Percentiles rank a stretch among this genome's conserved stretches.
phyloP scores from a whole-genome alignment of 768 basidiomycete species.

The Boletus rubroflammeus region DNA sequence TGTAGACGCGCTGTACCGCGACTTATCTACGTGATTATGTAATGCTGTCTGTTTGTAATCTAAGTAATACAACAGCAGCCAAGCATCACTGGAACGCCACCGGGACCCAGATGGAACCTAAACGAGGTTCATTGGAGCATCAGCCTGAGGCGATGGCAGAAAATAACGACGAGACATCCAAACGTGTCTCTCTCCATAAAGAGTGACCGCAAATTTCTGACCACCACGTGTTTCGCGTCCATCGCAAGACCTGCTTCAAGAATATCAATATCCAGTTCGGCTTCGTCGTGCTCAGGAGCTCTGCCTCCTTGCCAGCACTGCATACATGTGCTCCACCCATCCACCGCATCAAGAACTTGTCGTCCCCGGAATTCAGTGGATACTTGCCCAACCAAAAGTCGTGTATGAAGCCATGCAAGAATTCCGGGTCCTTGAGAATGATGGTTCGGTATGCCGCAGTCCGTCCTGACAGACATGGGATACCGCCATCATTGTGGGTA shows the following conservation, averaged over 20 bases:
- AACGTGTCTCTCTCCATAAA: slow-evolving; percentile 81
- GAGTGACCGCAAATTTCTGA: slow-evolving; percentile 81
- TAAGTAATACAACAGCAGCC: too few species aligned
- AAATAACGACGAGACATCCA: slow-evolving; percentile 79
- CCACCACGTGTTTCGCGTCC: slow-evolving; percentile 95
- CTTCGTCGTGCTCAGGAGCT: slow-evolving; percentile 91
- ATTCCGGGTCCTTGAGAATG: slow-evolving; percentile 93
- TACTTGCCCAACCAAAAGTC: slow-evolving; percentile 94
- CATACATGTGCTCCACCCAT: slow-evolving; percentile 93
- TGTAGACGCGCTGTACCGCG: too few species aligned
- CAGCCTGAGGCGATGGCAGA: neutral
- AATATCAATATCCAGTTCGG: slow-evolving; percentile 97
- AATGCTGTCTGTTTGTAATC: too few species aligned
- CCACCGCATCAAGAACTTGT: slow-evolving; percentile 94
- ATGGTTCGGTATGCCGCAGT: slow-evolving; percentile 90
- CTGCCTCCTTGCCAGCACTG: slow-evolving; percentile 83
- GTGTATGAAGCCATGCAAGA: slow-evolving; percentile 89
- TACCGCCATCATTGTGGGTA: slow-evolving; percentile 89
- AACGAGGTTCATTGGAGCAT: neutral
- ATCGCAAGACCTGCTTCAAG: slow-evolving; percentile 87
- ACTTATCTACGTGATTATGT: too few species aligned
- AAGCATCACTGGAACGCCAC: too few species aligned
- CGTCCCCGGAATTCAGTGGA: slow-evolving; percentile 91
- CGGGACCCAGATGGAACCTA: neutral
- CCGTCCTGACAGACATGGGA: slow-evolving; percentile 88